These are phyloP conservation scores for Mycosphaerella sp. DNA, from an alignment of 2,329 filamentous ascomycete species.

Conservation along the genomic window DNA sequence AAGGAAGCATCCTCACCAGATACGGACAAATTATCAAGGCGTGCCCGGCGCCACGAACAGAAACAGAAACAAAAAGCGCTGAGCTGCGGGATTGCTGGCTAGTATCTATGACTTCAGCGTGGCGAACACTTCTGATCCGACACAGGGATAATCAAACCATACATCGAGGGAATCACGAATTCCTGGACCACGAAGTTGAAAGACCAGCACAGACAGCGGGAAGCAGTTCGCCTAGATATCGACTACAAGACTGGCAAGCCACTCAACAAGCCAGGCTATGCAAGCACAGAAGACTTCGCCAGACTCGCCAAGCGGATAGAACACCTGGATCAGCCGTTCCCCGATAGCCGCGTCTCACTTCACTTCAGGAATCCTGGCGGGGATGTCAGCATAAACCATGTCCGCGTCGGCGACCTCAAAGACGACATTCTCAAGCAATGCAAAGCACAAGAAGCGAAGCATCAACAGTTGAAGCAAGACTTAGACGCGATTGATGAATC, in stretches of 20 bases:
- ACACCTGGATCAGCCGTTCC: constrained; percentile 16
- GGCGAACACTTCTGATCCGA: constrained; percentile 1
- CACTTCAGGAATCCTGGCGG: constrained; percentile 2
- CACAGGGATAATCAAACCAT: constrained; percentile 6
- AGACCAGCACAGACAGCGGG: constrained; percentile 11
- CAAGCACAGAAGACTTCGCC: constrained; percentile 19
- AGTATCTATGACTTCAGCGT: not conserved
- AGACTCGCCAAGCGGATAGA: constrained; percentile 16
- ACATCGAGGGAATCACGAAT: constrained; percentile 4
- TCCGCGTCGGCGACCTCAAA: constrained; percentile 20
- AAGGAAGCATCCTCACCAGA: constrained; percentile 8
- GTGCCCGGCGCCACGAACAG: not conserved
- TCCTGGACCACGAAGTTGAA: constrained; percentile 4
- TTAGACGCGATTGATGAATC: constrained; percentile 17
- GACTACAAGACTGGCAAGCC: constrained; percentile 17
- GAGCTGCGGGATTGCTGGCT: constrained; percentile 7
- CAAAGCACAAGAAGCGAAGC: constrained; percentile 12
- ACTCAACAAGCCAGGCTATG: constrained; percentile 12
- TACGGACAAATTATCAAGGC: not conserved
- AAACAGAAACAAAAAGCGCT: not conserved
- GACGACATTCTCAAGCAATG: constrained; percentile 14
- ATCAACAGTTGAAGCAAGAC: constrained; percentile 15
- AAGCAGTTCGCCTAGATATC: constrained; percentile 19
- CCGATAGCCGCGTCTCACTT: constrained; percentile 10
- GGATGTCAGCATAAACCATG: not conserved